Evolutionary conservation across 306 rosid species (phyloP), one percentile per base, ranked within the genome.

Genomic region (Inga leiocalycina): DNA sequence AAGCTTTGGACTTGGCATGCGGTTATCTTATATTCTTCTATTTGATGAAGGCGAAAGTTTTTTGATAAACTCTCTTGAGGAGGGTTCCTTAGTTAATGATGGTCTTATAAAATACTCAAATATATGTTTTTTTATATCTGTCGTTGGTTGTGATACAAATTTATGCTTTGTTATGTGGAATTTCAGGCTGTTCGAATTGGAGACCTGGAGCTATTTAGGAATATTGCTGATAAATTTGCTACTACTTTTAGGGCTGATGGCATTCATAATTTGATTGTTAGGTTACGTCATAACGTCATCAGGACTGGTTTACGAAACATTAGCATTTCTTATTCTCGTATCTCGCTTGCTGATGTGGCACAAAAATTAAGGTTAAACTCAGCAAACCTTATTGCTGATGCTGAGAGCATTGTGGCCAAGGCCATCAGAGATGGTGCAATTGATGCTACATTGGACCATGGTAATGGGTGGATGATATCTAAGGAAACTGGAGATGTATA

Each of bases 121-220:
- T 35, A 27, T 43, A 9, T 15, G 62, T 35, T 22, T 1, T 11
- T 37, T n/a, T 22, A 13, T 69, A 27, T 13, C 17, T 24, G 19
- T 66, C 12, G 35, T 77, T 44, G 30, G 19, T 64, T n/a, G 24
- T 39, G 22, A 34, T 78, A 3, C 22, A 11, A 10, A 15, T n/a
- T 52, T 19, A 17, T 34, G 51, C 10, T 30, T 1, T 59, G 14
- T 79, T 13, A 46, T 67, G 48, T 52, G 76, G 62, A 68, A 76
- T 85, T 72, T 79, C 93, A 96, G 99, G 99, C 99, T 81, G 99
- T 96, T 54, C 85, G 99, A 30, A 96, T 96, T 88, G 99, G 99
- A 62, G 99, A 94, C 88, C 79, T 96, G 92, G 99, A 96, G 91
- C 98, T 94, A 35, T 96, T 96, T 80, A 94, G 89, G 87, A 91